Percentiles rank a stretch among this genome's conserved stretches.
phyloP scores from a whole-genome alignment of 208 protist genomes.

The Porcisia deanei region DNA sequence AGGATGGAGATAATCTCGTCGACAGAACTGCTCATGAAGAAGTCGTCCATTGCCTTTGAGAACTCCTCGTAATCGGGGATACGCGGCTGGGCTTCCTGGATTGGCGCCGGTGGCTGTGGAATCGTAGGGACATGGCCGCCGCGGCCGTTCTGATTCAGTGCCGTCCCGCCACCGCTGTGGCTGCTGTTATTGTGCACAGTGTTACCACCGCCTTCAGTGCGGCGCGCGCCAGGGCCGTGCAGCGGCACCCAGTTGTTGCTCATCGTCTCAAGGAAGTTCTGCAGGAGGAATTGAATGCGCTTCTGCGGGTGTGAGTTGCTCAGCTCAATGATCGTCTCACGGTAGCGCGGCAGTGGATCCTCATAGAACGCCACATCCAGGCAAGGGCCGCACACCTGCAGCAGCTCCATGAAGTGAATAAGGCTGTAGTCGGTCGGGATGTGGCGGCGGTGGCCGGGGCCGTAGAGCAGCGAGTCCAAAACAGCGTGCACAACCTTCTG shows the following conservation, averaged over 20 bases:
- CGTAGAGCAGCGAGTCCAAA: conserved; percentile 79
- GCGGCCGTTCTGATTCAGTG: conserved; percentile 1
- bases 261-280: conserved; percentile 79
- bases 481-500: conserved; percentile 65
- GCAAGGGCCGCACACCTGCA: conserved; percentile 68
- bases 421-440: conserved; percentile 70
- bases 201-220: conserved; percentile 5
- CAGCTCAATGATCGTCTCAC: conserved; percentile 49
- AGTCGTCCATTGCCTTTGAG: conserved; percentile 79
- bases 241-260: conserved; percentile 82
- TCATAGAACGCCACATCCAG: conserved; percentile 42
- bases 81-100: conserved; percentile 29
- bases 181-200: background rate
- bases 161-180: background rate
- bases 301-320: conserved; percentile 57
- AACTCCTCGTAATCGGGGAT: conserved; percentile 70
- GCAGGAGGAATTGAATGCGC: conserved; percentile 79
- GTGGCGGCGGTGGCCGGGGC: conserved; percentile 51
- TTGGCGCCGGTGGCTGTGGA: conserved; percentile 1
- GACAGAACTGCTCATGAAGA: conserved; percentile 58
- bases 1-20: conserved; percentile 63
- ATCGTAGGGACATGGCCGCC: background rate
- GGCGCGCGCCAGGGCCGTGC: conserved; percentile 41
- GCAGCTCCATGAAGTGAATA: conserved; percentile 83
- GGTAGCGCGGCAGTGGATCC: conserved; percentile 49